Percentiles rank a stretch among this genome's conserved stretches.
Conservation (phyloP, 2,329 filamentous ascomycete species). For the Verticillium klebahnii region DNA sequence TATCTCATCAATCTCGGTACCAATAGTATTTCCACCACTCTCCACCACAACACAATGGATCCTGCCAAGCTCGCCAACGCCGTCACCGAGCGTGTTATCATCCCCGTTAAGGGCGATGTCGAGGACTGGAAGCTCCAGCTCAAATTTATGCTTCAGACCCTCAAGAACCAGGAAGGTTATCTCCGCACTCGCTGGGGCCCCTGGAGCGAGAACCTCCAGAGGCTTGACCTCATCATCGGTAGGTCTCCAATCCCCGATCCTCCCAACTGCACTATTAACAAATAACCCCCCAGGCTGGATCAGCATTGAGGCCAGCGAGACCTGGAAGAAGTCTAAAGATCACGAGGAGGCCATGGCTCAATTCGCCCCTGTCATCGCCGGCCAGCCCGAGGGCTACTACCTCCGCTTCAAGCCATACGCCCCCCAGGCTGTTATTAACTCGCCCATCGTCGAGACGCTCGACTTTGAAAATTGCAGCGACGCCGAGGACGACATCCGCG, state of each 20-base stretch:
- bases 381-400: slow-evolving; percentile 15
- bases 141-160: slow-evolving; percentile 19
- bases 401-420: slow-evolving; percentile 21
- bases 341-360: slow-evolving; percentile 12
- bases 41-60: slow-evolving; percentile 6
- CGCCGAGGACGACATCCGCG: slow-evolving; percentile 25
- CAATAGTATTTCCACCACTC: background rate
- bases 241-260: background rate
- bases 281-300: slow-evolving; percentile 15
- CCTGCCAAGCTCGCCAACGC: slow-evolving; percentile 10
- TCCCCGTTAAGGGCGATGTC: slow-evolving; percentile 18
- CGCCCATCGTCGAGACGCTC: slow-evolving; percentile 29
- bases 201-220: slow-evolving; percentile 19
- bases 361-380: slow-evolving; percentile 15
- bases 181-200: slow-evolving; percentile 23
- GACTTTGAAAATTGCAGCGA: slow-evolving; percentile 35
- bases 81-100: slow-evolving; percentile 14
- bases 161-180: slow-evolving; percentile 20
- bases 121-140: slow-evolving; percentile 21
- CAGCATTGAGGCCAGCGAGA: slow-evolving; percentile 13
- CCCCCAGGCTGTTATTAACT: slow-evolving; percentile 21
- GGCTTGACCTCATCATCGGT: slow-evolving; percentile 21
- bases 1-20: too few species aligned
- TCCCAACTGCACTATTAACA: background rate
- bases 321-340: slow-evolving; percentile 14